Base-by-base conservation (phyloP, 2,329 filamentous ascomycete species). In the Sporothrix mexicana region DNA sequence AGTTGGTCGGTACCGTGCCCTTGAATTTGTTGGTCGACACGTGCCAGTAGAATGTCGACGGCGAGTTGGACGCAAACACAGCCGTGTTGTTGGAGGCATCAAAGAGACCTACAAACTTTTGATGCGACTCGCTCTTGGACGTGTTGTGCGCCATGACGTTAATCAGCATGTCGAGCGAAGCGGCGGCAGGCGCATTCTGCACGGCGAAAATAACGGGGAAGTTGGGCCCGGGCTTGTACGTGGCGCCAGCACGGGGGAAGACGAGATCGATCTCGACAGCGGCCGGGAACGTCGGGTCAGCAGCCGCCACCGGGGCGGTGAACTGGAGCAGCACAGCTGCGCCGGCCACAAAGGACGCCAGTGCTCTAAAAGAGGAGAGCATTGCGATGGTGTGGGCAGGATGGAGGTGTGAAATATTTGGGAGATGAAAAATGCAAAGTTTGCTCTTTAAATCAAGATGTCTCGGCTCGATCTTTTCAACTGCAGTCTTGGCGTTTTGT, bases 191-290 rank as follows among this genome's bases (percentile, higher is more conserved):
- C 4, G 64, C 47, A 17, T 68, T 68, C 20, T 53, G 64, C 4
- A 68, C 25, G 47, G 64, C 64, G 41, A 53, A 53, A 9, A 68
- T 47, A 9, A 53, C 25, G 23, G 64, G 64, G 47, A 68, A 68
- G 1, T 20, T 53, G 64, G 64, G 47, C 1, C 23, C 23, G 15
- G 64, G 45, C 3, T 4, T 13, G 23, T n/a, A 68, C 6, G 64
- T 36, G 17, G 45, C n/a, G 47, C 47, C 64, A 25, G 30, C 53
- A 25, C 64, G 64, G 17, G 64, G 47, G 25, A 68, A 68, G 64
- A 68, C 47, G 3, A 68, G 64, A 47, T 68, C 64, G 25, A 68
- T 13, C 20, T 68, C 64, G 23, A 68, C 64, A 1, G 64, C 53
- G 45, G 64, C 64, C 23, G 47, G 64, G 8, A 68, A 47, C 3